These are phyloP conservation scores for Penicillium arizonense DNA, from an alignment of 495 filamentous ascomycete genomes.

Conservation along the genomic window DNA sequence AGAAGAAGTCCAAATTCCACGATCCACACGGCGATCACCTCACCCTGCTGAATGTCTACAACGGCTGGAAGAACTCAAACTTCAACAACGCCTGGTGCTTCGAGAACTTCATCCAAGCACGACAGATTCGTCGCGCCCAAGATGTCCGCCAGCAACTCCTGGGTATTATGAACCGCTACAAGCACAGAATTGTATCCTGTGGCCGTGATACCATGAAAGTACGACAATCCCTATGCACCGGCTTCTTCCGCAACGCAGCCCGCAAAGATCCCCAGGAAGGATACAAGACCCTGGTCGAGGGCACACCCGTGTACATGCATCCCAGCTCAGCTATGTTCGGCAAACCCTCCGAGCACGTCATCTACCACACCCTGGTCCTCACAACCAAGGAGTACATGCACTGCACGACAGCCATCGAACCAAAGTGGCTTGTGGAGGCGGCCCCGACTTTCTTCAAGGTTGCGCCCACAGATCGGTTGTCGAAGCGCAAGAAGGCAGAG, in stretches of 20 bases:
- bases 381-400: slow-evolving; percentile 99
- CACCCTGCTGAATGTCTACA: slow-evolving; percentile 95
- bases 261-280: slow-evolving; percentile 95
- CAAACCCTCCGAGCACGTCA: slow-evolving; percentile 92
- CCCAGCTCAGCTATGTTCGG: slow-evolving; percentile 89
- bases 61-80: slow-evolving; percentile 81
- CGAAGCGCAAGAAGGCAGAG: slow-evolving; percentile 91
- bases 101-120: slow-evolving; percentile 96
- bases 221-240: slow-evolving; percentile 86
- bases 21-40: slow-evolving; percentile 93
- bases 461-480: slow-evolving; percentile 81
- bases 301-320: slow-evolving; percentile 92
- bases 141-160: slow-evolving; percentile 91
- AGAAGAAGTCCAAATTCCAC: slow-evolving; percentile 97
- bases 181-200: slow-evolving; percentile 75
- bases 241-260: slow-evolving; percentile 94
- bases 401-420: slow-evolving; percentile 84
- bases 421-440: slow-evolving; percentile 86
- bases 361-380: slow-evolving; percentile 84
- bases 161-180: slow-evolving; percentile 88
- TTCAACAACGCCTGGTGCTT: slow-evolving; percentile 90
- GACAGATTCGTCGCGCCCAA: slow-evolving; percentile 80
- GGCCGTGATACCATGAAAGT: slow-evolving; percentile 84
- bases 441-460: slow-evolving; percentile 99
- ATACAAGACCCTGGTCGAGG: slow-evolving; percentile 94